A percentile compares a stretch with the other conserved stretches of the same genome.
These are phyloP conservation scores for Alternaria sp. DNA, from an alignment of 2,329 filamentous ascomycete genomes.

Conservation along the genomic window DNA sequence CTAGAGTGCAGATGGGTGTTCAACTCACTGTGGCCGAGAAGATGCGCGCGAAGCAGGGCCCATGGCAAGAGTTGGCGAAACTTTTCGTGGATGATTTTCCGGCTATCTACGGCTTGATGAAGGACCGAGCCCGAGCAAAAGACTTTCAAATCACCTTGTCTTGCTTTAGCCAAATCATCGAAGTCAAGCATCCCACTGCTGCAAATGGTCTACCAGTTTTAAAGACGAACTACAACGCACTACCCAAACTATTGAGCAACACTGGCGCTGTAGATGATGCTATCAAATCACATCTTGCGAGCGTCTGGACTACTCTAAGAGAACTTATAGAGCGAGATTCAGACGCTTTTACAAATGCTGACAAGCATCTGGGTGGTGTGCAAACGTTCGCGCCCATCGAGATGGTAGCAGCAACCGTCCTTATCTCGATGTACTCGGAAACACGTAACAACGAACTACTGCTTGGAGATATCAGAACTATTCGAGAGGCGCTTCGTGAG, in stretches of 20 bases:
- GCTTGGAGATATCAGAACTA: slow-evolving; percentile 39
- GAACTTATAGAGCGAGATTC: slow-evolving; percentile 39
- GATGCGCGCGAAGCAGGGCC: slow-evolving; percentile 56
- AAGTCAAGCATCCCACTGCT: slow-evolving; percentile 38
- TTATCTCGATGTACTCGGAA: slow-evolving; percentile 46
- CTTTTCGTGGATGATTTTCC: slow-evolving; percentile 56
- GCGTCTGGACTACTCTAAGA: slow-evolving; percentile 44
- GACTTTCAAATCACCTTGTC: slow-evolving; percentile 47
- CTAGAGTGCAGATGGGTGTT: slow-evolving; percentile 58
- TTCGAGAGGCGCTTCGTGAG: slow-evolving; percentile 39
- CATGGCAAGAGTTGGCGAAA: slow-evolving; percentile 57
- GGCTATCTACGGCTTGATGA: slow-evolving; percentile 44
- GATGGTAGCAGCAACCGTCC: slow-evolving; percentile 44
- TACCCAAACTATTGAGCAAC: slow-evolving; percentile 42
- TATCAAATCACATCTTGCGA: slow-evolving; percentile 44
- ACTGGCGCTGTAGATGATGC: slow-evolving; percentile 36
- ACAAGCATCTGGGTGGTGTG: slow-evolving; percentile 33
- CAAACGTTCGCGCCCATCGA: slow-evolving; percentile 51
- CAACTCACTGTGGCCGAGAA: slow-evolving; percentile 58
- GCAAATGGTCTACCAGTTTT: slow-evolving; percentile 37
- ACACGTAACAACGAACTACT: slow-evolving; percentile 39
- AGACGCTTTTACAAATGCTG: slow-evolving; percentile 41
- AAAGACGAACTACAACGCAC: slow-evolving; percentile 27
- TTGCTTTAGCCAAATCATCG: slow-evolving; percentile 51
- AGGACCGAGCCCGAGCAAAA: slow-evolving; percentile 38